Conservation (phyloP, 164 flowering plant species). For the Umbellularia californica region DNA sequence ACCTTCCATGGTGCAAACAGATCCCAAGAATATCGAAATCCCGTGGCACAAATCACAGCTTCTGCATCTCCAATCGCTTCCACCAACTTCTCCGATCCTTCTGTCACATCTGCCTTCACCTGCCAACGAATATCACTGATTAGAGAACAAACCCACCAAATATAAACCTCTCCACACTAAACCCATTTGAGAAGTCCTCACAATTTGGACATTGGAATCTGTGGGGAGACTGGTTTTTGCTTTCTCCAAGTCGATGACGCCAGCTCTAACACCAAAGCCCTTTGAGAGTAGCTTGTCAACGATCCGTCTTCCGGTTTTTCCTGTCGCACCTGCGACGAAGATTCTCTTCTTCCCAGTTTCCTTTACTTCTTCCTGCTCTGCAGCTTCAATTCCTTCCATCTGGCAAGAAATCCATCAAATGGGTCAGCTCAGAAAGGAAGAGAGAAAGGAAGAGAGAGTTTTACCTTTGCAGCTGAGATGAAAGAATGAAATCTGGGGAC, state of each 20-base stretch:
- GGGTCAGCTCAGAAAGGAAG: not conserved
- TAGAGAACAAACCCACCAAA: not conserved
- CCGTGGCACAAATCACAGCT: constrained; percentile 88
- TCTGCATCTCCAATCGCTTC: constrained; percentile 83
- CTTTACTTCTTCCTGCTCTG: constrained; percentile 24
- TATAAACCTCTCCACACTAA: not conserved
- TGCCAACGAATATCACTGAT: constrained; percentile 16
- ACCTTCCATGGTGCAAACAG: constrained; percentile 92
- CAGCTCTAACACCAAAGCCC: constrained; percentile 87
- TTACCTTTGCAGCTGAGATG: constrained; percentile 4
- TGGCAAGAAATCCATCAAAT: constrained; percentile 15
- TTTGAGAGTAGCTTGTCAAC: constrained; percentile 78
- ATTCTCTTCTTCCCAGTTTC: constrained; percentile 34
- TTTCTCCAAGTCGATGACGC: constrained; percentile 71
- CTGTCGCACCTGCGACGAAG: constrained; percentile 95
- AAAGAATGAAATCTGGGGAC: constrained; percentile 7
- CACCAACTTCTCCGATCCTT: constrained; percentile 65
- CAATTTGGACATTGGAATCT: constrained; percentile 62
- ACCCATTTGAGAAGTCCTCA: constrained; percentile 21
- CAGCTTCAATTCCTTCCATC: constrained; percentile 60
- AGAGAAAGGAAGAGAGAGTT: not conserved
- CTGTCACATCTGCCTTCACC: constrained; percentile 95
- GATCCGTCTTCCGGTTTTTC: constrained; percentile 82
- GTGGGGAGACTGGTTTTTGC: constrained; percentile 46
- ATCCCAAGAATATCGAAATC: constrained; percentile 72